A percentile compares a stretch with the other conserved stretches of the same genome.
phyloP scores from a whole-genome alignment of 768 basidiomycete species.

The Galerina marginata region DNA sequence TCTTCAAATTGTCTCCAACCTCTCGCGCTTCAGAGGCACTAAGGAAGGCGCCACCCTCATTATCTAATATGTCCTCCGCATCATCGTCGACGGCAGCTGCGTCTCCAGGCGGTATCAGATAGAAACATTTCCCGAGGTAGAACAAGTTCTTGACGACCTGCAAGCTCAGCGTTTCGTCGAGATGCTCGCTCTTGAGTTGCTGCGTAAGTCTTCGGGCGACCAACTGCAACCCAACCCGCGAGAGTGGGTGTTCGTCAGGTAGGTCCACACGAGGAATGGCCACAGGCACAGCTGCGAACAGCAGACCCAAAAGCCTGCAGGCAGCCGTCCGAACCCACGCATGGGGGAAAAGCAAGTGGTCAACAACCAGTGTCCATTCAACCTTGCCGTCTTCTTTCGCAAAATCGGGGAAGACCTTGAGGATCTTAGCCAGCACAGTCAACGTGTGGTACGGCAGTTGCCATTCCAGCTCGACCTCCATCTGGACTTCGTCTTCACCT shows the following conservation, averaged over 20 bases:
- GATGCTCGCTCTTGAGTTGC: constrained; percentile 81
- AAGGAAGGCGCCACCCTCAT: constrained; percentile 27
- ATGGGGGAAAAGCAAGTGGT: constrained; percentile 86
- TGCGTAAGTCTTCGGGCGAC: constrained; percentile 74
- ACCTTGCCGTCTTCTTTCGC: constrained; percentile 51
- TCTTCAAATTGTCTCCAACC: constrained; percentile 31
- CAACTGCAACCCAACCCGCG: constrained; percentile 62
- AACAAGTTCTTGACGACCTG: constrained; percentile 94
- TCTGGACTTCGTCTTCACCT: constrained; percentile 44
- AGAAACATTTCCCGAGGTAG: constrained; percentile 89
- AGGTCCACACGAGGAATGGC: constrained; percentile 39
- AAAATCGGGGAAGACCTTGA: constrained; percentile 60
- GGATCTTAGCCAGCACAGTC: constrained; percentile 64
- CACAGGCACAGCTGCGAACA: constrained; percentile 63
- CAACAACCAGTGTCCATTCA: constrained; percentile 65
- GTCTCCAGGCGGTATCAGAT: constrained; percentile 42
- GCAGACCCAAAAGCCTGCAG: constrained; percentile 72
- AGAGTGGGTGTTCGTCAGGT: constrained; percentile 51
- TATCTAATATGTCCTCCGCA: constrained; percentile 32
- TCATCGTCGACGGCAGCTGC: constrained; percentile 36
- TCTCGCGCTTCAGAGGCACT: constrained; percentile 27
- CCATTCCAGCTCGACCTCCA: constrained; percentile 73
- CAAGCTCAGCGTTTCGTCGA: constrained; percentile 73
- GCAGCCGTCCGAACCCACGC: constrained; percentile 91
- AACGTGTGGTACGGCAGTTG: constrained; percentile 84